These are phyloP conservation scores for Aspergillus sp. DNA, from an alignment of 2,329 filamentous ascomycete species.

Conservation along the genomic window DNA sequence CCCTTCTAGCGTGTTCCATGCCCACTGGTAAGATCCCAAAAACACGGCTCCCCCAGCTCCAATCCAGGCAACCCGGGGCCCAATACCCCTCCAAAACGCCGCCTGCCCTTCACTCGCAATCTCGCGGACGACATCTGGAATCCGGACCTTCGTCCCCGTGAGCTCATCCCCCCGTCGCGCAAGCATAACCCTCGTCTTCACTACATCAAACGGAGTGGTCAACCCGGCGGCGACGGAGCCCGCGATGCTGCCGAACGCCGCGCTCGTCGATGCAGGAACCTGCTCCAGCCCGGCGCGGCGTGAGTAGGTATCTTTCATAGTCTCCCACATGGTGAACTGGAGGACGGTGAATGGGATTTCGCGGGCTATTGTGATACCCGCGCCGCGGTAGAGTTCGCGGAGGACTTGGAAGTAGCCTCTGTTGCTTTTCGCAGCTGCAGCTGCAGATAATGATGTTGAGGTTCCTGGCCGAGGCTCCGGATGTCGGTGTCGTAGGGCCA, in stretches of 20 bases:
- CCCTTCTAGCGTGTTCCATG: constrained; percentile 60
- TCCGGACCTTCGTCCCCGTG: constrained; percentile 34
- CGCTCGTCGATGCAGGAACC: constrained; percentile 67
- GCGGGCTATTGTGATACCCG: constrained; percentile 82
- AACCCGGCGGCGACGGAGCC: constrained; percentile 78
- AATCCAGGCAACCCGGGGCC: constrained; percentile 87
- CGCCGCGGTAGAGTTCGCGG: constrained; percentile 82
- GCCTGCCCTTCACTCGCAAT: constrained; percentile 48
- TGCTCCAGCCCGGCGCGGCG: constrained; percentile 24
- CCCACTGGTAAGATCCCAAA: constrained; percentile 85
- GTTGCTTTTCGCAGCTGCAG: constrained; percentile 25
- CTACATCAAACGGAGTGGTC: constrained; percentile 88
- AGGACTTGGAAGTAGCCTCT: constrained; percentile 51
- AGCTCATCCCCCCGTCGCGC: constrained; percentile 55
- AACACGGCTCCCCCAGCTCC: constrained; percentile 91
- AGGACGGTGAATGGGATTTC: constrained; percentile 97
- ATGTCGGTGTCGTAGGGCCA: constrained; percentile 45
- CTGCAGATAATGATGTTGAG: no score
- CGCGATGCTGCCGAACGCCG: constrained; percentile 70
- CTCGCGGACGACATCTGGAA: constrained; percentile 47
- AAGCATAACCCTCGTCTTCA: constrained; percentile 96
- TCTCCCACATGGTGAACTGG: constrained; percentile 96
- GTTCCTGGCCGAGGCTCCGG: no score
- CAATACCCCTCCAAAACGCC: constrained; percentile 46
- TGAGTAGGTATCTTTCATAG: constrained; percentile 58